These are phyloP conservation scores for Laguncularia racemosa DNA, from an alignment of 345 rosid genomes.

Conservation along the genomic window DNA sequence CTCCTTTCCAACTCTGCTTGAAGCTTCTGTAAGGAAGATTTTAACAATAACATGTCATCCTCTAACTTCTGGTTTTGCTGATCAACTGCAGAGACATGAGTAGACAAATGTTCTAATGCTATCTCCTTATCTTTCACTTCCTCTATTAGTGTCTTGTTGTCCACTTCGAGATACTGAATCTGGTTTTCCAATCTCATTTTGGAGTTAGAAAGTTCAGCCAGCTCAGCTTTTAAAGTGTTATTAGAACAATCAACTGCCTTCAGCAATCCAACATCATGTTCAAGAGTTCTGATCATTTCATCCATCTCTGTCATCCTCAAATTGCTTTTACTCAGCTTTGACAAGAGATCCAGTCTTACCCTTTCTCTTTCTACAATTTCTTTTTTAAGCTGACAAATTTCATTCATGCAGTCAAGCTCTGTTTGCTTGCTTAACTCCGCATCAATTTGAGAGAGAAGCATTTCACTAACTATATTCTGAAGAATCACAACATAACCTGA, in stretches of 20 bases:
- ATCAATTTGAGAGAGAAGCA: constrained; percentile 41
- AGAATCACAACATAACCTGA: constrained; percentile 23
- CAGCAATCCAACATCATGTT: constrained; percentile 18
- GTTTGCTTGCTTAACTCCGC: constrained; percentile 37
- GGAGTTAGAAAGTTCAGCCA: constrained; percentile 17
- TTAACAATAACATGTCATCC: constrained; percentile 19
- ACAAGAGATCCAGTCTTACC: constrained; percentile 24
- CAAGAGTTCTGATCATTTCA: constrained; percentile 23
- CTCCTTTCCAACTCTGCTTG: constrained; percentile 22
- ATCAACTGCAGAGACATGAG: constrained; percentile 11
- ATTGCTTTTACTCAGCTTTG: constrained; percentile 23
- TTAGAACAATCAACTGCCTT: constrained; percentile 26
- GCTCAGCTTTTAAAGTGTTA: constrained; percentile 18
- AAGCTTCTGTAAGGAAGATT: constrained; percentile 17
- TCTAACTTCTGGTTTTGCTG: constrained; percentile 23
- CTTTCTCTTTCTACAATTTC: constrained; percentile 28
- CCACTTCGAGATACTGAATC: constrained; percentile 35
- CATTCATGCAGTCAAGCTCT: constrained; percentile 27
- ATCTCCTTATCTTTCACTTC: constrained; percentile 30
- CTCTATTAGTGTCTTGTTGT: constrained; percentile 13
- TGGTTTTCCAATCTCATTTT: constrained; percentile 20
- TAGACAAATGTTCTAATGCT: constrained; percentile 21
- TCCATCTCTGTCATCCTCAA: constrained; percentile 27
- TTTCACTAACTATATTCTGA: constrained; percentile 41
- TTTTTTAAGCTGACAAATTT: constrained; percentile 25